These are phyloP conservation scores for Zygosaccharomyces kombuchaensis DNA, from an alignment of 805 yeast genomes.

Conservation along the genomic window DNA sequence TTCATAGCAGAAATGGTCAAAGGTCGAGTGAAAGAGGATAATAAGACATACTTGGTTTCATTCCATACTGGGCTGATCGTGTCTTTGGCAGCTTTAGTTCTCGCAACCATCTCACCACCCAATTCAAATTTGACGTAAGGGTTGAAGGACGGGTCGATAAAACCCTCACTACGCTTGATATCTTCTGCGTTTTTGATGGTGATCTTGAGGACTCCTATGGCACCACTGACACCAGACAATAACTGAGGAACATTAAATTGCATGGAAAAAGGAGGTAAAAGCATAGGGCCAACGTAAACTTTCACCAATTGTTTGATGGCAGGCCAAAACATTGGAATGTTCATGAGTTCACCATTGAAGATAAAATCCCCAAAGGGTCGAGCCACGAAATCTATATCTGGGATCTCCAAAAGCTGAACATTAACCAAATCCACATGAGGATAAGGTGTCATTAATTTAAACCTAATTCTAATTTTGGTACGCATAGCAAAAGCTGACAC, in stretches of 20 bases:
- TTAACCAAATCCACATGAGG: constrained; percentile 93
- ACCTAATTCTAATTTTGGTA: constrained; percentile 70
- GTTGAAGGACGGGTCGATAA: constrained; percentile 76
- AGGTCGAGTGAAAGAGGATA: constrained; percentile 78
- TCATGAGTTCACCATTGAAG: constrained; percentile 82
- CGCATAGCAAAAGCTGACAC: constrained; percentile 77
- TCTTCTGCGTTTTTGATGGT: constrained; percentile 62
- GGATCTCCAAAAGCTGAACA: constrained; percentile 79
- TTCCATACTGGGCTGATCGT: constrained; percentile 79
- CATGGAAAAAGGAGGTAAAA: constrained; percentile 86
- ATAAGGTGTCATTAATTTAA: constrained; percentile 84
- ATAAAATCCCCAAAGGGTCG: constrained; percentile 70
- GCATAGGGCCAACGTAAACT: constrained; percentile 83
- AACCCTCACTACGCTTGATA: constrained; percentile 60
- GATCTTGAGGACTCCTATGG: constrained; percentile 81
- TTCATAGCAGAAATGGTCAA: constrained; percentile 67
- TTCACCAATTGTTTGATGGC: constrained; percentile 80
- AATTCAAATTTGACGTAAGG: constrained; percentile 80
- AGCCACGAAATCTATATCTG: constrained; percentile 79
- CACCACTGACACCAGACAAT: constrained; percentile 78
- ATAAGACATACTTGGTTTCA: constrained; percentile 66
- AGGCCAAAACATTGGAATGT: constrained; percentile 81
- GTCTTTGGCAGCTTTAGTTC: constrained; percentile 63
- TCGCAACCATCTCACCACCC: constrained; percentile 53
- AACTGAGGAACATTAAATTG: constrained; percentile 90